Evolutionary conservation across 2,329 filamentous ascomycete genomes (phyloP).

Genomic region (Hypocrella siamensis): DNA sequence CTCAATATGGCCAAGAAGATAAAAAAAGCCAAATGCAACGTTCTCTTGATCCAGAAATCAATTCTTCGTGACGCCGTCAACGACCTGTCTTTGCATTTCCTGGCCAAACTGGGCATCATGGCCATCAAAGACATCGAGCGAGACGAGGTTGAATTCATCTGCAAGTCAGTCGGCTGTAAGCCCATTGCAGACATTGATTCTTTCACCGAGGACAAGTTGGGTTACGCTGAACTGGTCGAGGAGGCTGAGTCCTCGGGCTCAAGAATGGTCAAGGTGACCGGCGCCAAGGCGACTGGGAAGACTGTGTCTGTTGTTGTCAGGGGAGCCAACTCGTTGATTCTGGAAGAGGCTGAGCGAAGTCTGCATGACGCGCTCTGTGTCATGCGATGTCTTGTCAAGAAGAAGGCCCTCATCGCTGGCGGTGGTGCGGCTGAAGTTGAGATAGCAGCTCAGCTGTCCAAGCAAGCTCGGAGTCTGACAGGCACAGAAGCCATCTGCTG

Average conservation of each 20-base stretch:
- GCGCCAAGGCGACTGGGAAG: conserved; percentile 69
- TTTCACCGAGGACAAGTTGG: conserved; percentile 96
- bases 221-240: conserved; percentile 83
- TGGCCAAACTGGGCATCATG: conserved; percentile 91
- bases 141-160: conserved; percentile 97
- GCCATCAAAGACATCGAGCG: conserved; percentile 96
- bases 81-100: conserved; percentile 91
- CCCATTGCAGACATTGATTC: conserved; percentile 97
- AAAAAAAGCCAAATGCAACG: conserved; percentile 99
- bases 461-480: conserved; percentile 65
- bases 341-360: conserved; percentile 93
- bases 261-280: conserved; percentile 87
- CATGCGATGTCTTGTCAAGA: conserved; percentile 94
- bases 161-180: conserved; percentile 98
- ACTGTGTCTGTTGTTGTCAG: conserved; percentile 91
- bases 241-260: conserved; percentile 78
- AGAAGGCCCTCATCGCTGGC: conserved; percentile 96
- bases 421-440: conserved; percentile 95
- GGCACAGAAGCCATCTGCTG: conserved; percentile 97
- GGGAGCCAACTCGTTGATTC: conserved; percentile 83
- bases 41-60: conserved; percentile 94
- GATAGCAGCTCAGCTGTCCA: conserved; percentile 73
- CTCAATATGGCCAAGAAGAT: conserved; percentile 99
- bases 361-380: conserved; percentile 96
- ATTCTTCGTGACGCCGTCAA: conserved; percentile 96